These are phyloP conservation scores for Cladosporium colombiae DNA, from an alignment of 2,329 filamentous ascomycete genomes.

Conservation along the genomic window DNA sequence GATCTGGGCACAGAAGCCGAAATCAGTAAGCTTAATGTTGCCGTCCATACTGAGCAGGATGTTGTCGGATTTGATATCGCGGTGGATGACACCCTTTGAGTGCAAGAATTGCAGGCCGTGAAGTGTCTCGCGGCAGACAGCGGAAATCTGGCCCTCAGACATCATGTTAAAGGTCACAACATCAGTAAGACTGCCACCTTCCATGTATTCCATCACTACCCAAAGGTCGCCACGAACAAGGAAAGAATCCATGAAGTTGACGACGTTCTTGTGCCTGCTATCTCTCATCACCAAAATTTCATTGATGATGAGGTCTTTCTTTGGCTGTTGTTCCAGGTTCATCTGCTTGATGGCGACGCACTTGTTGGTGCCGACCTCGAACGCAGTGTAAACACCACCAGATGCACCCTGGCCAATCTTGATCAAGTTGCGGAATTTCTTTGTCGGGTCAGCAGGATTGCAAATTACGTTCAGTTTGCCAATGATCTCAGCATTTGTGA, in stretches of 20 bases:
- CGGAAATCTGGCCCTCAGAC: constrained; percentile 95
- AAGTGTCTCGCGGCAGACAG: constrained; percentile 90
- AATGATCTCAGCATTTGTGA: constrained; percentile 72
- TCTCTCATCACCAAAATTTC: constrained; percentile 99
- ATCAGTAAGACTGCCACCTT: constrained; percentile 94
- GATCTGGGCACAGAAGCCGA: constrained; percentile 97
- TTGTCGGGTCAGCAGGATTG: constrained; percentile 82
- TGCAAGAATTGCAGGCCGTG: constrained; percentile 92
- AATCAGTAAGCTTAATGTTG: constrained; percentile 97
- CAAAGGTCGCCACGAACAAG: constrained; percentile 86
- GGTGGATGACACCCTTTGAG: constrained; percentile 96
- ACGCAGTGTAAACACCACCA: constrained; percentile 90
- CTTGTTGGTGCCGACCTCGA: constrained; percentile 78
- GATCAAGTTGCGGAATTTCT: constrained; percentile 80
- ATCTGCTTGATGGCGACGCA: constrained; percentile 99
- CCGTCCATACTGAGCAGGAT: constrained; percentile 91
- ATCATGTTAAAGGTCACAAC: constrained; percentile 99
- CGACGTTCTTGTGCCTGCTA: constrained; percentile 96
- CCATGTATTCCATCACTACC: constrained; percentile 99
- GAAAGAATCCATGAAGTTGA: constrained; percentile 99
- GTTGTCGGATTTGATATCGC: constrained; percentile 99
- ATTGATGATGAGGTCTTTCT: constrained; percentile 99
- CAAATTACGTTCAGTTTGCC: constrained; percentile 85
- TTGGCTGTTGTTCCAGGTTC: constrained; percentile 97
- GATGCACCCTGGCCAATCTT: constrained; percentile 98